phyloP scores from a whole-genome alignment of 2,329 filamentous ascomycete genomes.

The Neurospora crassa region DNA sequence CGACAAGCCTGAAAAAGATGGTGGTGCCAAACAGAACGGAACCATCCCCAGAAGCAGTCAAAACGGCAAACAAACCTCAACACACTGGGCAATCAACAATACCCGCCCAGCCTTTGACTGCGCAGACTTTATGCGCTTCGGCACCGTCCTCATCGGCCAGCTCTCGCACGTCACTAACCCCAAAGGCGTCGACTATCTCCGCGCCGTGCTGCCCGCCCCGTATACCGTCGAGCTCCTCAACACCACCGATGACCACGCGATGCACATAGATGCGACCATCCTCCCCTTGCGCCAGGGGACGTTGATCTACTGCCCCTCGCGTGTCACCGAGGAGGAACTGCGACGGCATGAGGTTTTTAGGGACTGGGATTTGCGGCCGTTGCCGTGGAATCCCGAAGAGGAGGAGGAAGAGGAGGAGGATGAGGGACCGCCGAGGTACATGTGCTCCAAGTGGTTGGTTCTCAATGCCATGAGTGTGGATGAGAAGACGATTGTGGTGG shows the following conservation, averaged over 20 bases:
- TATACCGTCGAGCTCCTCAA: constrained; percentile 22
- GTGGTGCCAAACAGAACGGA: neutral
- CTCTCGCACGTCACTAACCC: constrained; percentile 24
- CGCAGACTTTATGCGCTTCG: constrained; percentile 26
- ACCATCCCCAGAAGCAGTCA: neutral
- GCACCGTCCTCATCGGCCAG: constrained; percentile 22
- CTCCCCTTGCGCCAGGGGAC: constrained; percentile 21
- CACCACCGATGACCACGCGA: constrained; percentile 19
- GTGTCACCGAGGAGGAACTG: constrained; percentile 17
- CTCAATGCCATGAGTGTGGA: constrained; percentile 21
- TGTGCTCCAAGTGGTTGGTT: constrained; percentile 20
- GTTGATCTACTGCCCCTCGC: constrained; percentile 19
- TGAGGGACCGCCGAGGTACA: constrained; percentile 18
- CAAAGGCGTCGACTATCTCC: constrained; percentile 23
- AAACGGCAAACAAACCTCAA: too few species aligned
- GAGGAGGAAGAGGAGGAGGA: neutral
- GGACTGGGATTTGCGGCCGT: constrained; percentile 21
- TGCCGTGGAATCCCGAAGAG: constrained; percentile 14
- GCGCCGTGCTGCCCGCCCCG: constrained; percentile 15
- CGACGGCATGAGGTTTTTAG: constrained; percentile 17
- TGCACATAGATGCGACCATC: constrained; percentile 25
- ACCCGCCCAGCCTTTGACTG: constrained; percentile 24
- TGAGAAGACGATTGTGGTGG: constrained; percentile 19
- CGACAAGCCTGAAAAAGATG: neutral
- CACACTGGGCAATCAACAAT: constrained; percentile 24